A percentile compares a stretch with the other conserved stretches of the same genome.
Conservation (phyloP, 2,329 filamentous ascomycete species). For the Westerdykella sp. region DNA sequence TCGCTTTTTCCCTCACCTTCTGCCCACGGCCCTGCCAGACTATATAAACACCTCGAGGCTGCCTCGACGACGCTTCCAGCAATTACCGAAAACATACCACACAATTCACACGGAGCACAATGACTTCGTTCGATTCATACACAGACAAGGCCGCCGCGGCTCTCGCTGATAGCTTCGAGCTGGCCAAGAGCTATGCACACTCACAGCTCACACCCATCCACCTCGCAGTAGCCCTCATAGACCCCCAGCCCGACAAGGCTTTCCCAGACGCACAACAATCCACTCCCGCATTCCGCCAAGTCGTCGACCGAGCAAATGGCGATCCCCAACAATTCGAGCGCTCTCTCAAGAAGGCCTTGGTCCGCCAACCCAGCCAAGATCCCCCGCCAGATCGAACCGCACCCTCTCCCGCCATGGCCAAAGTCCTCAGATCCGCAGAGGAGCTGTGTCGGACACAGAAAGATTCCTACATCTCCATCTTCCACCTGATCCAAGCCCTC, state of each 20-base stretch:
- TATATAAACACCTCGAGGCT: constrained; percentile 22
- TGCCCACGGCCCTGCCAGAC: too few relatives aligned
- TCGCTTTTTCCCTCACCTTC: constrained; percentile 9
- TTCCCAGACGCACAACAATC: constrained; percentile 52
- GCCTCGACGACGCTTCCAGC: constrained; percentile 1
- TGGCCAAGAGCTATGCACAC: constrained; percentile 87
- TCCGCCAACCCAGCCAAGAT: constrained; percentile 88
- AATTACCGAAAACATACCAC: constrained; percentile 13
- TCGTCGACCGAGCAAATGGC: constrained; percentile 87
- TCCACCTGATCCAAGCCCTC: constrained; percentile 84
- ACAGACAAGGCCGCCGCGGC: constrained; percentile 90
- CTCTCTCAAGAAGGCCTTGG: constrained; percentile 82
- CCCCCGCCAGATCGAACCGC: constrained; percentile 85
- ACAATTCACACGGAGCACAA: constrained; percentile 37
- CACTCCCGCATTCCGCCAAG: constrained; percentile 84
- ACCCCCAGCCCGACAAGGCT: constrained; percentile 71
- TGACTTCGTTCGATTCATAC: constrained; percentile 80
- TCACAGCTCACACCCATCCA: constrained; percentile 87
- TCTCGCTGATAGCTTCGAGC: constrained; percentile 76
- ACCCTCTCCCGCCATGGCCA: constrained; percentile 74
- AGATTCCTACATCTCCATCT: constrained; percentile 87
- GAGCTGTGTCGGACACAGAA: constrained; percentile 97
- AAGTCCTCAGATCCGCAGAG: constrained; percentile 74
- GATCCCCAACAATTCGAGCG: constrained; percentile 85
- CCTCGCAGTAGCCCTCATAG: constrained; percentile 74